These are phyloP conservation scores for Xylaria flabelliformis DNA, from an alignment of 495 filamentous ascomycete species.

Conservation along the genomic window DNA sequence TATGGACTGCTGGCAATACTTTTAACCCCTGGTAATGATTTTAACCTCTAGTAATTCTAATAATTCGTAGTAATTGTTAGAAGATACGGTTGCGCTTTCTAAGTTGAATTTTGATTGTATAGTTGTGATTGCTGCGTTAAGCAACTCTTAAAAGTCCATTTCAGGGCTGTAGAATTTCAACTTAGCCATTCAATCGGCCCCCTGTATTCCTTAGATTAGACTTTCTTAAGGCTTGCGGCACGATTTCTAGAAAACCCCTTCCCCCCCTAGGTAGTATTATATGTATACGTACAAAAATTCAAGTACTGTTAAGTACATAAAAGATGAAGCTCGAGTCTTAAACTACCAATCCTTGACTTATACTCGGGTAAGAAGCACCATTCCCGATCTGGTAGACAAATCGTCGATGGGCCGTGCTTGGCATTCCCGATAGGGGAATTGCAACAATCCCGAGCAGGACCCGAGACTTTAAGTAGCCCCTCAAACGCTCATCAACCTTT, in stretches of 20 bases:
- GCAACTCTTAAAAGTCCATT: background rate
- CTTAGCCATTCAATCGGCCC: too few species aligned
- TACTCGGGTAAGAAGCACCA: background rate
- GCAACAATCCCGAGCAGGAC: background rate
- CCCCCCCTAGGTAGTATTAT: too few species aligned
- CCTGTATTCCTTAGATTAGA: too few species aligned
- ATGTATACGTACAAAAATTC: too few species aligned
- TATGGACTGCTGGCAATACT: background rate
- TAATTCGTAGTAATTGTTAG: background rate
- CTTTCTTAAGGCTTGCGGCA: too few species aligned
- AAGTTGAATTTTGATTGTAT: too few species aligned
- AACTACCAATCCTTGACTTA: background rate
- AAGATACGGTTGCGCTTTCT: background rate
- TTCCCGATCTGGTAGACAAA: constrained; percentile 14
- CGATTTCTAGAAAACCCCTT: too few species aligned
- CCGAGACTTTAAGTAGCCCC: background rate
- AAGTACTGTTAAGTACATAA: too few species aligned
- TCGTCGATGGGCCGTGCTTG: background rate
- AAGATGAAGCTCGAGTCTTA: background rate
- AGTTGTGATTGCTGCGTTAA: too few species aligned
- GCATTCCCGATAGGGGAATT: constrained; percentile 18
- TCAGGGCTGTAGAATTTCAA: background rate
- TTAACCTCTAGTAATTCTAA: background rate
- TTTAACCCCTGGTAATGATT: background rate
- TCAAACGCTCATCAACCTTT: constrained; percentile 11